A percentile compares a stretch with the other conserved stretches of the same genome.
These are phyloP conservation scores for Aspergillus alliaceus DNA, from an alignment of 2,329 filamentous ascomycete genomes.

Conservation along the genomic window DNA sequence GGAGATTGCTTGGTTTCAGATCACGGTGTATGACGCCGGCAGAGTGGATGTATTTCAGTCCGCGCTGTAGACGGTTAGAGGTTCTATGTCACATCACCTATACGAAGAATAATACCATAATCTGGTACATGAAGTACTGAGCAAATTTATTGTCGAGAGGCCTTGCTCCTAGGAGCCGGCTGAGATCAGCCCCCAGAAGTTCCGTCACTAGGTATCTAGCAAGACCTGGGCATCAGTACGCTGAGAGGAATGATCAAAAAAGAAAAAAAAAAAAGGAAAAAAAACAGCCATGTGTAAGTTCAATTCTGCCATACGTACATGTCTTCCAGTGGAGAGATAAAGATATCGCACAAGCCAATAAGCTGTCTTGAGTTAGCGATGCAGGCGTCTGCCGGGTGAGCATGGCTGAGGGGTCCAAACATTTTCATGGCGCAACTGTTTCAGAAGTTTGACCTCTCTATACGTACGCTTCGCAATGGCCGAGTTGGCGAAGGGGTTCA, in stretches of 20 bases:
- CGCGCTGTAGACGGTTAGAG: conserved; percentile 61
- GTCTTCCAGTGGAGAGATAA: conserved; percentile 97
- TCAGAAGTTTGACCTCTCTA: conserved; percentile 92
- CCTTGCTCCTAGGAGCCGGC: conserved; percentile 88
- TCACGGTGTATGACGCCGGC: conserved; percentile 97
- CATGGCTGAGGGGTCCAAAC: conserved; percentile 47
- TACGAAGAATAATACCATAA: conserved; percentile 63
- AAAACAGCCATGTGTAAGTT: conserved; percentile 32
- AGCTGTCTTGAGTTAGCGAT: conserved; percentile 55
- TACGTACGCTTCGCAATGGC: conserved; percentile 97
- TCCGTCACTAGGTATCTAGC: conserved; percentile 94
- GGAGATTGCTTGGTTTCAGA: conserved; percentile 96
- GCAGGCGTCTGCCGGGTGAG: conserved; percentile 10
- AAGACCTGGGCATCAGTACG: conserved; percentile 8
- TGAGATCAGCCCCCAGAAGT: conserved; percentile 91
- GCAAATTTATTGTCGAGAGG: conserved; percentile 99
- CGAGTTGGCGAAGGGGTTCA: conserved; percentile 99
- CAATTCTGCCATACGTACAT: conserved; percentile 61
- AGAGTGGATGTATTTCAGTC: conserved; percentile 97
- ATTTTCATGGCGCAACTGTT: conserved; percentile 96
- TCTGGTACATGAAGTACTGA: conserved; percentile 99
- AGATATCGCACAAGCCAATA: conserved; percentile 98
- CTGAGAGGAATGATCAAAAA: background rate
- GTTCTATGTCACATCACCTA: conserved; percentile 6
- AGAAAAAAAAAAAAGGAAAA: too few species aligned